Evolutionary conservation across 2,329 filamentous ascomycete species (phyloP).

Genomic region (Neospermospora avenae): DNA sequence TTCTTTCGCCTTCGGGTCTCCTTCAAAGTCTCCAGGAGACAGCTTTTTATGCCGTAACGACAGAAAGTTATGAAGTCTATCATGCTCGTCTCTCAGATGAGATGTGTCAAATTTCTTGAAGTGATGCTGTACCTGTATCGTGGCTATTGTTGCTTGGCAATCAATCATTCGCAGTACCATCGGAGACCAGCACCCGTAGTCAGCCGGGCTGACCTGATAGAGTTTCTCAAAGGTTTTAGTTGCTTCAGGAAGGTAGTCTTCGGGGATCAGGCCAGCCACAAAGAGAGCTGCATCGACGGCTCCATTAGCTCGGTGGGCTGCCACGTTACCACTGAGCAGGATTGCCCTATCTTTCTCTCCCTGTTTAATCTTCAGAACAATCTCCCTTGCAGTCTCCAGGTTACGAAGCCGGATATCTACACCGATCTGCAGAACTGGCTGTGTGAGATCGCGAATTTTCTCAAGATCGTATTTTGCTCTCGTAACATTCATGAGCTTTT

Average conservation of each 20-base stretch:
- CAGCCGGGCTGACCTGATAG: not conserved
- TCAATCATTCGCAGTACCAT: conserved; percentile 1
- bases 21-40: not conserved
- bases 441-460: not conserved
- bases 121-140: not conserved
- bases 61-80: not conserved
- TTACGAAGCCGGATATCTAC: conserved; percentile 6
- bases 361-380: not conserved
- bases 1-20: not conserved
- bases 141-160: not conserved
- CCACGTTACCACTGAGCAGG: conserved; percentile 1
- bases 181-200: not conserved
- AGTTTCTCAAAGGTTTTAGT: not conserved
- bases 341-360: not conserved
- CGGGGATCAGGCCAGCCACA: not conserved
- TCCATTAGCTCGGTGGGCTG: conserved; percentile 2
- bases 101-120: conserved; percentile 1
- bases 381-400: conserved; percentile 1
- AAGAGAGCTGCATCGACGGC: conserved; percentile 4
- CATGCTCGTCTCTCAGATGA: not conserved
- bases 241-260: not conserved
- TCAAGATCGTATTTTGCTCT: not conserved
- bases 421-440: not conserved
- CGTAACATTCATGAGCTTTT: not conserved
- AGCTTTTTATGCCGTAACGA: not conserved